Evolutionary conservation across 2,329 filamentous ascomycete genomes (phyloP).

Genomic region (Emergomyces africanus): DNA sequence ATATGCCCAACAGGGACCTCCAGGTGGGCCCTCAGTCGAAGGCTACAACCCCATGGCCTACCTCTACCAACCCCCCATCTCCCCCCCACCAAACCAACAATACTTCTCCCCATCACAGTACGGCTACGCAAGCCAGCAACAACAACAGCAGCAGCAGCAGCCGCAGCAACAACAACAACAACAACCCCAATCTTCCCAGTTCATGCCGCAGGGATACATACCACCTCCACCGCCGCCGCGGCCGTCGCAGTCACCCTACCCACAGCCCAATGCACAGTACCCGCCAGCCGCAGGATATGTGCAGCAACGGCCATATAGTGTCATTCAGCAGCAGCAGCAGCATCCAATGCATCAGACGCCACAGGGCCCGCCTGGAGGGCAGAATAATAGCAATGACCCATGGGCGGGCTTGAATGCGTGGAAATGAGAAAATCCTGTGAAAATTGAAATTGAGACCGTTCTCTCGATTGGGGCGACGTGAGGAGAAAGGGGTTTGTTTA

Average conservation of each 20-base stretch:
- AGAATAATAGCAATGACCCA: slow-evolving; percentile 39
- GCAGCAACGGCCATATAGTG: slow-evolving; percentile 33
- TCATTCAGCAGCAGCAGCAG: slow-evolving; percentile 26
- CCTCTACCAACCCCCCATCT: slow-evolving; percentile 28
- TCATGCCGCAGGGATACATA: slow-evolving; percentile 51
- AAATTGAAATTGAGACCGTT: neutral
- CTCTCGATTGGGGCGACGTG: neutral
- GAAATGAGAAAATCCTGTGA: slow-evolving; percentile 37
- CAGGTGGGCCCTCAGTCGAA: slow-evolving; percentile 23
- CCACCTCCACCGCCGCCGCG: slow-evolving; percentile 55
- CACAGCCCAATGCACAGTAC: slow-evolving; percentile 40
- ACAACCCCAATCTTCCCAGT: slow-evolving; percentile 27
- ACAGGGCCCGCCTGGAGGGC: slow-evolving; percentile 12
- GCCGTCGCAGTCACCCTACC: slow-evolving; percentile 40
- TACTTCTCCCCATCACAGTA: slow-evolving; percentile 26
- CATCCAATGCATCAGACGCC: slow-evolving; percentile 23
- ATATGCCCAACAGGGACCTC: slow-evolving; percentile 31
- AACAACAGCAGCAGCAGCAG: slow-evolving; percentile 14
- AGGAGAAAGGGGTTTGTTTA: neutral
- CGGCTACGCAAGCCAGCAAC: slow-evolving; percentile 21
- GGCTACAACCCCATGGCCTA: slow-evolving; percentile 41
- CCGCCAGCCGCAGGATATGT: slow-evolving; percentile 32
- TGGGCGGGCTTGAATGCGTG: slow-evolving; percentile 60
- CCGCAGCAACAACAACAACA: slow-evolving; percentile 20
- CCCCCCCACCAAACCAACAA: slow-evolving; percentile 31